phyloP scores from a whole-genome alignment of 345 rosid species.

The Ceriops zippeliana region DNA sequence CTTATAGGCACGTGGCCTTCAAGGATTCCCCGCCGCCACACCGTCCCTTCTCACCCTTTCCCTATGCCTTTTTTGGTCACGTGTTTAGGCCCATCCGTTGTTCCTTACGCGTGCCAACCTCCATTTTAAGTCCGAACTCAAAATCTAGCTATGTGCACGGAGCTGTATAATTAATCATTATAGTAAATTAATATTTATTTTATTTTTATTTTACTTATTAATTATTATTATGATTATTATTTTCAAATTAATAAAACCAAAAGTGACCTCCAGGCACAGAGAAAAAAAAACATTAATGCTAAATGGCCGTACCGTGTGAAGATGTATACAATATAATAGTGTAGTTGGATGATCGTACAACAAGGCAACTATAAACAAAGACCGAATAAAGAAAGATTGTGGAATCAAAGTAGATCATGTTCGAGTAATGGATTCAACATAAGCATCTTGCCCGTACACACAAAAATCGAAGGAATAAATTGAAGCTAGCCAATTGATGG shows the following conservation, averaged over 20 bases:
- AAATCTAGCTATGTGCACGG: slow-evolving; percentile 36
- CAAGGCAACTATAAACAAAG: too few species aligned
- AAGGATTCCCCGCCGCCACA: slow-evolving; percentile 56
- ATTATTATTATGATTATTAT: too few species aligned
- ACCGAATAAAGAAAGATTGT: background rate
- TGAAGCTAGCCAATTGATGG: background rate
- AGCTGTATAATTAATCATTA: too few species aligned
- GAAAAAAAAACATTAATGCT: too few species aligned
- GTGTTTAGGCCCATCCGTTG: slow-evolving; percentile 11
- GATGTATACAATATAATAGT: too few species aligned
- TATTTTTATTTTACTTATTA: too few species aligned
- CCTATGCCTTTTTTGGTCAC: slow-evolving; percentile 18
- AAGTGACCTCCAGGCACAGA: too few species aligned
- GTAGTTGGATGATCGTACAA: too few species aligned
- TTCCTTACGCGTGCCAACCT: slow-evolving; percentile 22
- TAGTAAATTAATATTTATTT: too few species aligned
- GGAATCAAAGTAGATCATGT: slow-evolving; percentile 19
- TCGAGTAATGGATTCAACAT: slow-evolving; percentile 24
- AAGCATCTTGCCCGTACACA: slow-evolving; percentile 32
- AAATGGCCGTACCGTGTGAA: too few species aligned
- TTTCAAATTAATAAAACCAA: too few species aligned
- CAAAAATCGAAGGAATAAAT: slow-evolving; percentile 9
- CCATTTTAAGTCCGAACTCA: background rate
- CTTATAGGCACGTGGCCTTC: slow-evolving; percentile 39
- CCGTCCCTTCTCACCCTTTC: background rate